phyloP scores from a whole-genome alignment of 306 rosid species.

The Rosa rugosa region DNA sequence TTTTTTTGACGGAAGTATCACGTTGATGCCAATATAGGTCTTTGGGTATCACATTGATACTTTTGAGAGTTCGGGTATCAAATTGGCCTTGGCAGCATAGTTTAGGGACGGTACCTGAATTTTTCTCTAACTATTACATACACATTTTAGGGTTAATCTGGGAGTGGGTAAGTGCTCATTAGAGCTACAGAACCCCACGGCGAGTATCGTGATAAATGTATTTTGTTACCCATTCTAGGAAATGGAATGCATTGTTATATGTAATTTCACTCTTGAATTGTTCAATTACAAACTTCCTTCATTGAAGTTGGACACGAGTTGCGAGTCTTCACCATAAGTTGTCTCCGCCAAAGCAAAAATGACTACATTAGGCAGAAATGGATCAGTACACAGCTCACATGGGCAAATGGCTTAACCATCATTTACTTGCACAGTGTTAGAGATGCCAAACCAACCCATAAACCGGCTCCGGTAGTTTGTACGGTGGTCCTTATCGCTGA shows the following conservation, averaged over 20 bases:
- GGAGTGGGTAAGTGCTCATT: neutral
- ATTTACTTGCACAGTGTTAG: too few species aligned
- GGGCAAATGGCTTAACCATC: neutral
- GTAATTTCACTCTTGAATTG: neutral
- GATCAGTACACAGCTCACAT: neutral
- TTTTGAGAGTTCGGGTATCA: too few species aligned
- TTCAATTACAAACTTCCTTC: neutral
- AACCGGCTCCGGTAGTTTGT: too few species aligned
- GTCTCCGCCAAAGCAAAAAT: too few species aligned
- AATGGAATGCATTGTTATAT: neutral
- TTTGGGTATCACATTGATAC: too few species aligned
- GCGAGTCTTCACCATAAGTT: neutral
- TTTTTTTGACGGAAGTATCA: too few species aligned
- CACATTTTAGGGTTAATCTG: neutral
- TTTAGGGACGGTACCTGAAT: too few species aligned
- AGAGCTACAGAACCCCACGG: neutral
- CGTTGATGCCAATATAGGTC: too few species aligned
- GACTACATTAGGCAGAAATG: neutral
- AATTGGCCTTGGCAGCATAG: too few species aligned
- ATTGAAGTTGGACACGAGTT: neutral
- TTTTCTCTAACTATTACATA: too few species aligned
- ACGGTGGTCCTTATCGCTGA: neutral
- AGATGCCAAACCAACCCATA: neutral
- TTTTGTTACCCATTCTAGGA: neutral
- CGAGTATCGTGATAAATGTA: neutral